These are phyloP conservation scores for Gossypium mustelinum DNA, from an alignment of 345 rosid genomes.

Conservation along the genomic window DNA sequence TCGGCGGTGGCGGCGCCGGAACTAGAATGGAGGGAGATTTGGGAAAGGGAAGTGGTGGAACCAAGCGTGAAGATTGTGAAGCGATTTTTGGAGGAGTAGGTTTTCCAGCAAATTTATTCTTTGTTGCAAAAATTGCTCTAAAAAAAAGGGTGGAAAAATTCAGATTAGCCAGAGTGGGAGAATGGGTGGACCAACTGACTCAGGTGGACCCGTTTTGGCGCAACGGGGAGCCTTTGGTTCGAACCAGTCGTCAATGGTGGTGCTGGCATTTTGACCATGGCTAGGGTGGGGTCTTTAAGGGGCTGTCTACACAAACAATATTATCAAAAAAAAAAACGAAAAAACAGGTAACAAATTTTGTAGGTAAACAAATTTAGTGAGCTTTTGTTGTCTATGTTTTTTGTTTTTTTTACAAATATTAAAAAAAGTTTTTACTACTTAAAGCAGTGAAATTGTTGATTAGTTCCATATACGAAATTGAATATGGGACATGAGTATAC, in stretches of 20 bases:
- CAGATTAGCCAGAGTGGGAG: background rate
- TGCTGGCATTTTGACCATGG: background rate
- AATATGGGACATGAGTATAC: too few relatives aligned
- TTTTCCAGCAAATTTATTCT: conserved; percentile 28
- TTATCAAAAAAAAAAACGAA: background rate
- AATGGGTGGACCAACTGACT: background rate
- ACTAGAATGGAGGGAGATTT: conserved; percentile 46
- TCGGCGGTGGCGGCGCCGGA: background rate
- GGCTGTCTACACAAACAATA: background rate
- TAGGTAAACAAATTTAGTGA: conserved; percentile 6
- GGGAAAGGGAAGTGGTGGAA: conserved; percentile 60
- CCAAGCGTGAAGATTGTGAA: conserved; percentile 72
- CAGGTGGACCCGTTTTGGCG: conserved; percentile 19
- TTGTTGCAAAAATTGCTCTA: background rate
- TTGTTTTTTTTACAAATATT: background rate
- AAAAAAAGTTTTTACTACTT: background rate
- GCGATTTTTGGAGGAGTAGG: conserved; percentile 66
- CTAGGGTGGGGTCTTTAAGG: background rate
- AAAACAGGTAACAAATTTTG: background rate
- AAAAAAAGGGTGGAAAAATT: background rate
- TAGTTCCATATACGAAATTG: background rate
- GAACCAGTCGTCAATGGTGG: background rate
- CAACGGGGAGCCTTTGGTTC: background rate
- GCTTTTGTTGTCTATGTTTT: background rate
- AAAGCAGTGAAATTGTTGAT: background rate